Evolutionary conservation across 202 grass and related monocot genomes (phyloP).

Genomic region (Schoenoplectus tabernaemontani): DNA sequence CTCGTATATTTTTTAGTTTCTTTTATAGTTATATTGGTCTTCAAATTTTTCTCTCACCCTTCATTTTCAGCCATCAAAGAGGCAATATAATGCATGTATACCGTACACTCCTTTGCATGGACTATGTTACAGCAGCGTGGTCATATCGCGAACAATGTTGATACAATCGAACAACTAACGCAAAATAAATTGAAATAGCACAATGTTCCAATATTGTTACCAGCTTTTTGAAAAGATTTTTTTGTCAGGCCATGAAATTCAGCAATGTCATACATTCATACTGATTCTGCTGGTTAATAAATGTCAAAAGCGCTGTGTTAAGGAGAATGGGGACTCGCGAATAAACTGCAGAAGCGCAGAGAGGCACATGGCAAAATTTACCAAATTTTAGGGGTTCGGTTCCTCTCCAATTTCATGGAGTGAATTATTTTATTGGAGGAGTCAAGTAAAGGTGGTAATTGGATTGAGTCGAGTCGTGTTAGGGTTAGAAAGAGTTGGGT

Average conservation of each 20-base stretch:
- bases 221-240: neutral
- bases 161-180: neutral
- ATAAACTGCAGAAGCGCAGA: too few relatives aligned
- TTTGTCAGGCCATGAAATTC: slow-evolving; percentile 1
- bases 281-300: neutral
- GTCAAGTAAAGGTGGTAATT: too few relatives aligned
- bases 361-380: neutral
- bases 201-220: neutral
- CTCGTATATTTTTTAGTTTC: too few relatives aligned
- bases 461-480: too few relatives aligned
- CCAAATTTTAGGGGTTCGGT: neutral
- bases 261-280: neutral
- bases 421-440: too few relatives aligned
- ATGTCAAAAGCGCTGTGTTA: neutral
- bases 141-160: neutral
- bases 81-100: too few relatives aligned
- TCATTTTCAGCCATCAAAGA: too few relatives aligned
- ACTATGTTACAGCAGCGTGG: neutral
- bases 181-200: neutral
- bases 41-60: too few relatives aligned
- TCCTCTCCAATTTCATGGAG: neutral
- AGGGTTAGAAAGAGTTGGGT: too few relatives aligned
- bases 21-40: too few relatives aligned
- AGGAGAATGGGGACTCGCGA: too few relatives aligned
- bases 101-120: too few relatives aligned